These are phyloP conservation scores for Uncinocarpus reesii DNA, from an alignment of 2,329 filamentous ascomycete species.

Conservation along the genomic window DNA sequence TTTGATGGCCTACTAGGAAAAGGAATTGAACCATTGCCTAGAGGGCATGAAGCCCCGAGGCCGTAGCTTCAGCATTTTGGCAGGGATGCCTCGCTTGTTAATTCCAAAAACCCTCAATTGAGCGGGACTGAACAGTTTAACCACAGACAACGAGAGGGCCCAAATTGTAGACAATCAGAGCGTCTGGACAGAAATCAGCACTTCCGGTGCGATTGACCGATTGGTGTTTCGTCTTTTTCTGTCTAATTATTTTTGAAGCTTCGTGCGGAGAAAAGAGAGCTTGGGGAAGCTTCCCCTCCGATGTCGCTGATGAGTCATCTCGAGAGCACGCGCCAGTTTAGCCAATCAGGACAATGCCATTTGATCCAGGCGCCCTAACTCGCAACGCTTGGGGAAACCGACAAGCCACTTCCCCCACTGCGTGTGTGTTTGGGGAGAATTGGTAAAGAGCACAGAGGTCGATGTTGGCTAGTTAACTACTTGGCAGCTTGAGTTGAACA, in stretches of 20 bases:
- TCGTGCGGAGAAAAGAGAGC: not conserved
- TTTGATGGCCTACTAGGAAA: constrained; percentile 11
- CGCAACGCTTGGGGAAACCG: too few species aligned
- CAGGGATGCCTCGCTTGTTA: not conserved
- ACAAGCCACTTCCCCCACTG: not conserved
- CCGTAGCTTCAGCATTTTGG: constrained; percentile 15
- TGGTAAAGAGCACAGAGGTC: too few species aligned
- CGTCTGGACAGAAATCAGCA: too few species aligned
- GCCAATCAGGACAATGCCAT: not conserved
- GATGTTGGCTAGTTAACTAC: too few species aligned
- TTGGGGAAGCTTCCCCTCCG: constrained; percentile 6
- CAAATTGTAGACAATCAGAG: too few species aligned
- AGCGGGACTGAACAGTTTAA: not conserved
- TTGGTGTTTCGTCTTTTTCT: not conserved
- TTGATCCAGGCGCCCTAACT: too few species aligned
- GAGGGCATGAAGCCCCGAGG: constrained; percentile 13
- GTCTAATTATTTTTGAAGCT: not conserved
- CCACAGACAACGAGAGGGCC: too few species aligned
- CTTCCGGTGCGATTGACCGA: too few species aligned
- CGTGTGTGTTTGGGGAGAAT: too few species aligned
- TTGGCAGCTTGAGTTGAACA: too few species aligned
- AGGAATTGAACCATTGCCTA: constrained; percentile 7
- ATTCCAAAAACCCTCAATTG: not conserved
- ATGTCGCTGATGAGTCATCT: constrained; percentile 13
- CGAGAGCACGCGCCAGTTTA: not conserved